Conservation (phyloP, 202 grass and related monocot genomes). For the Hordeum pubiflorum region DNA sequence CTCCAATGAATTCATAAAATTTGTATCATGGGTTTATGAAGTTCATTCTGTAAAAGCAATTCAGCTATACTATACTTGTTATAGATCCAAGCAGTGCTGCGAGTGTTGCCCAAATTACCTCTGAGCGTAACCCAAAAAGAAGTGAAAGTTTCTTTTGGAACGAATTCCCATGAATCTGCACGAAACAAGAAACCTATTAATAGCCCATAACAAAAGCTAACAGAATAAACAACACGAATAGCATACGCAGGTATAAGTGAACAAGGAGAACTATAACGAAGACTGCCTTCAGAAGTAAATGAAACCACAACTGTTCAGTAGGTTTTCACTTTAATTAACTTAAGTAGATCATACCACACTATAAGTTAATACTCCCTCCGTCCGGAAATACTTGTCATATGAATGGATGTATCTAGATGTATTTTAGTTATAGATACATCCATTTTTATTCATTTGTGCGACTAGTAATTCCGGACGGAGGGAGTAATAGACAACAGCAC, state of each 20-base stretch:
- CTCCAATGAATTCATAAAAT: neutral
- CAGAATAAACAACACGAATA: neutral
- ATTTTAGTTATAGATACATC: too few species aligned
- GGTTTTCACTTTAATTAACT: neutral
- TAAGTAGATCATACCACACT: neutral
- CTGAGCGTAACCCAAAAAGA: slow-evolving; percentile 85
- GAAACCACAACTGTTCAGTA: neutral
- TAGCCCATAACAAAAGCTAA: neutral
- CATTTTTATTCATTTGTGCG: too few species aligned
- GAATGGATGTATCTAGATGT: too few species aligned
- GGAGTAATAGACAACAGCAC: slow-evolving; percentile 6
- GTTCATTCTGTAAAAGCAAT: too few species aligned
- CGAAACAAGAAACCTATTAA: slow-evolving; percentile 24
- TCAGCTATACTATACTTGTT: too few species aligned
- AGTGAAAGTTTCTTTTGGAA: slow-evolving; percentile 89
- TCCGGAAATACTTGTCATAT: too few species aligned
- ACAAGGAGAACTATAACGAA: neutral
- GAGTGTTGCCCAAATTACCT: slow-evolving; percentile 37
- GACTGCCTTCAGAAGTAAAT: slow-evolving; percentile 6
- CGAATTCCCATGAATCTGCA: slow-evolving; percentile 92
- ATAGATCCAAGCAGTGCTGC: too few species aligned
- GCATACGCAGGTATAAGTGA: neutral
- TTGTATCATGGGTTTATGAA: neutral
- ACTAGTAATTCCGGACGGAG: too few species aligned
- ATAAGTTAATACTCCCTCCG: slow-evolving; percentile 6